Percentiles rank a stretch among this genome's conserved stretches.
phyloP scores from a whole-genome alignment of 441 rosid species.

The Hypseocharis bilobata region DNA sequence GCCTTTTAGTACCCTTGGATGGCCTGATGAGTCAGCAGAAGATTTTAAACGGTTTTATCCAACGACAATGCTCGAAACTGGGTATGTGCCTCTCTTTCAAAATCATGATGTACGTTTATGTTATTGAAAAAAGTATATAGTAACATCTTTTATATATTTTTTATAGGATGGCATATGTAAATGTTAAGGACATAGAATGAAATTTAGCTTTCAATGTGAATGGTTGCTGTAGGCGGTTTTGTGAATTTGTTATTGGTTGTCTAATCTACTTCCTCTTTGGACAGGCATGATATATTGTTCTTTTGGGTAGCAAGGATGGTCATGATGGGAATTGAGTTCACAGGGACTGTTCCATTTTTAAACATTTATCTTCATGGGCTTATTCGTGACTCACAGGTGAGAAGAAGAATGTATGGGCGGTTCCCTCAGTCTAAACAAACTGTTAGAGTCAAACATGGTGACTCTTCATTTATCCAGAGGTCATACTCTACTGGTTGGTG shows the following conservation, averaged over 20 bases:
- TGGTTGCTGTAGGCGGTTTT: background rate
- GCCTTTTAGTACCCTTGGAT: conserved; percentile 98
- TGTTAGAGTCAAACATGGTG: too few relatives aligned
- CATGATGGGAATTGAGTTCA: conserved; percentile 97
- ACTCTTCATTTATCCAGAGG: background rate
- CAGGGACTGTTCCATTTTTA: conserved; percentile 82
- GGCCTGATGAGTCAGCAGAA: conserved; percentile 79
- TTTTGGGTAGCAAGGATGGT: conserved; percentile 99
- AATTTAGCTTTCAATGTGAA: background rate
- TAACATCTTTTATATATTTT: too few relatives aligned
- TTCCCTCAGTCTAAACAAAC: background rate
- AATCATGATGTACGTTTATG: conserved; percentile 9
- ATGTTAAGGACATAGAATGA: background rate
- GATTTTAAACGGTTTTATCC: conserved; percentile 81
- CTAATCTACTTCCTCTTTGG: conserved; percentile 28
- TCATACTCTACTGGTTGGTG: background rate
- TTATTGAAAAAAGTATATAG: background rate
- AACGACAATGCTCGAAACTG: conserved; percentile 86
- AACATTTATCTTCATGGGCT: conserved; percentile 89
- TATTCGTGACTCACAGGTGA: conserved; percentile 80
- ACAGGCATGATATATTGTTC: conserved; percentile 95
- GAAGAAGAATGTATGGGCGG: conserved; percentile 26
- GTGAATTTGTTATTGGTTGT: too few relatives aligned
- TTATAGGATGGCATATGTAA: background rate
- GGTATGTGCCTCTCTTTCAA: conserved; percentile 40